phyloP scores from a whole-genome alignment of 208 protist species.

The Leishmania gerbilli region DNA sequence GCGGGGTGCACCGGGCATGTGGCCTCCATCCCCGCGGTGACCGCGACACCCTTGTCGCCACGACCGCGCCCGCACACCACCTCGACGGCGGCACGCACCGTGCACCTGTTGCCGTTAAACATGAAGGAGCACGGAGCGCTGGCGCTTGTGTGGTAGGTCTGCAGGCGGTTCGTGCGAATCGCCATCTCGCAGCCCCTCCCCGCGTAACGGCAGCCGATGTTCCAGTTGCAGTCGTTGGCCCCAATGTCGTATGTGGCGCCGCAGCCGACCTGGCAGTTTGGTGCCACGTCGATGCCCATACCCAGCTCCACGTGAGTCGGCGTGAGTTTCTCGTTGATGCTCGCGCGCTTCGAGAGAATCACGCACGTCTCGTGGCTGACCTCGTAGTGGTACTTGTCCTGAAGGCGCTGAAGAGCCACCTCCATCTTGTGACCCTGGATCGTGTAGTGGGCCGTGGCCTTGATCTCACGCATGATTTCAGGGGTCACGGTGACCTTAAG shows the following conservation, averaged over 20 bases:
- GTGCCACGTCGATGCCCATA: conserved; percentile 52
- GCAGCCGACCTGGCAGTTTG: conserved; percentile 62
- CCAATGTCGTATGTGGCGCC: conserved; percentile 56
- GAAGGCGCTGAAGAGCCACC: conserved; percentile 33
- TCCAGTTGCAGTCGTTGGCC: conserved; percentile 71
- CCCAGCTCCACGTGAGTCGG: conserved; percentile 60
- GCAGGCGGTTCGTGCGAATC: conserved; percentile 54
- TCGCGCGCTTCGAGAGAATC: conserved; percentile 38
- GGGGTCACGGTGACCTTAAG: conserved; percentile 63
- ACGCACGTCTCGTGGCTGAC: conserved; percentile 47
- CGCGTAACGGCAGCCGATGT: conserved; percentile 54
- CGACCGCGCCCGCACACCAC: conserved; percentile 37
- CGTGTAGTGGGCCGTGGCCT: conserved; percentile 49
- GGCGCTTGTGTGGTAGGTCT: conserved; percentile 52
- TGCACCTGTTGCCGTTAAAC: conserved; percentile 37
- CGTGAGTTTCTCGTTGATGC: conserved; percentile 74
- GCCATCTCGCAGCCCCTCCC: conserved; percentile 44
- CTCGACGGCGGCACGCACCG: conserved; percentile 46
- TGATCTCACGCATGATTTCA: conserved; percentile 27
- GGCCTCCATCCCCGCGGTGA: conserved; percentile 49
- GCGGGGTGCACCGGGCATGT: conserved; percentile 53
- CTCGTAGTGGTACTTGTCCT: conserved; percentile 55
- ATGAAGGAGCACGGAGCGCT: conserved; percentile 41
- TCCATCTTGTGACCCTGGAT: conserved; percentile 68
- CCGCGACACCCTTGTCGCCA: conserved; percentile 30